These are phyloP conservation scores for Clitopilus hobsonii DNA, from an alignment of 768 basidiomycete species.

Conservation along the genomic window DNA sequence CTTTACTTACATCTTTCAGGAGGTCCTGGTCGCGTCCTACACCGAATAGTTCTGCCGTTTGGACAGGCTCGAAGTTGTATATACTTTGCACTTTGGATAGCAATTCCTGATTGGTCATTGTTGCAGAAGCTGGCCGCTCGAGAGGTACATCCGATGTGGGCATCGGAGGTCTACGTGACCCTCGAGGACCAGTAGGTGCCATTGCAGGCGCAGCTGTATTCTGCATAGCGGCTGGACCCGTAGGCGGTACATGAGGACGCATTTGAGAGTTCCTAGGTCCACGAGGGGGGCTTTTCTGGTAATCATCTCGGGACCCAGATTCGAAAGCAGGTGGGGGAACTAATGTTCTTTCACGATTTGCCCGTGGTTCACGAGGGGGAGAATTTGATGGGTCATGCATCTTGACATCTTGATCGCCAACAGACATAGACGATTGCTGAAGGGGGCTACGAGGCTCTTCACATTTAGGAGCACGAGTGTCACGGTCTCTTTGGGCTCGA, in stretches of 20 bases:
- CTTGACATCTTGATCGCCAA: not conserved
- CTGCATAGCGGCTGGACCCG: slow-evolving; percentile 13
- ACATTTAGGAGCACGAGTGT: not conserved
- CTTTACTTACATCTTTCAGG: not conserved
- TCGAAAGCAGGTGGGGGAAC: not conserved
- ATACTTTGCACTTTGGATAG: no score
- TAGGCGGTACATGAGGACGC: slow-evolving; percentile 13
- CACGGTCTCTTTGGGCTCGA: not conserved
- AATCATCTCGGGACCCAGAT: not conserved
- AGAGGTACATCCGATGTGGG: not conserved
- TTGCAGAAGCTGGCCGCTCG: no score
- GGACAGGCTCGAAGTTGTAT: no score
- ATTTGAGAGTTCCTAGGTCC: slow-evolving; percentile 28
- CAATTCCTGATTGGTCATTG: no score
- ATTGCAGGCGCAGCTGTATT: slow-evolving; percentile 10
- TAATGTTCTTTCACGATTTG: not conserved
- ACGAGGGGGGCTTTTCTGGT: slow-evolving; percentile 24
- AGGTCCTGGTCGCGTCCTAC: not conserved
- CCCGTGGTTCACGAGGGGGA: not conserved
- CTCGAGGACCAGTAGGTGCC: slow-evolving; percentile 1
- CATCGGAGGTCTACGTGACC: slow-evolving; percentile 4
- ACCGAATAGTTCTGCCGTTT: no score
- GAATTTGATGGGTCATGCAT: not conserved
- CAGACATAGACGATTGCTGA: no score
- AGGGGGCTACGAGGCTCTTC: not conserved